Evolutionary conservation across 805 yeast species (phyloP).

Genomic region (Yarrowia sp.): DNA sequence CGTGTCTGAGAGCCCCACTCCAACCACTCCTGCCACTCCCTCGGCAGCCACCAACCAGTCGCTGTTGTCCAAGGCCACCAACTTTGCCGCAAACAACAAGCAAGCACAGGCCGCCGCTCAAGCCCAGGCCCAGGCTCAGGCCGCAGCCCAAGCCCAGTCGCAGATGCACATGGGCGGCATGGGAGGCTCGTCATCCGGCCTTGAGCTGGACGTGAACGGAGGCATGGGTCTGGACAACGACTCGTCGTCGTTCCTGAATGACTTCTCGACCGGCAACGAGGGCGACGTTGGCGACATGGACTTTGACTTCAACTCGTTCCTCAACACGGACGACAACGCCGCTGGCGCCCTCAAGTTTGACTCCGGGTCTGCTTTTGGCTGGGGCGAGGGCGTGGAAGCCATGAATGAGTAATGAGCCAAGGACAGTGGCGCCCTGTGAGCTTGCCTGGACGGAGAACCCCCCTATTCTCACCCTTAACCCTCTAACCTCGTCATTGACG

Average conservation of each 20-base stretch:
- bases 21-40: slow-evolving; percentile 38
- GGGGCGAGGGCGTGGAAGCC: slow-evolving; percentile 43
- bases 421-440: slow-evolving; percentile 30
- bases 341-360: slow-evolving; percentile 41
- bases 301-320: slow-evolving; percentile 56
- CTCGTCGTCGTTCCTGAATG: slow-evolving; percentile 48
- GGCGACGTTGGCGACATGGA: slow-evolving; percentile 48
- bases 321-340: slow-evolving; percentile 53
- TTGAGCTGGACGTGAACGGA: slow-evolving; percentile 37
- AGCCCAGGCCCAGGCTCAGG: slow-evolving; percentile 34
- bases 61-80: slow-evolving; percentile 26
- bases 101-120: slow-evolving; percentile 33
- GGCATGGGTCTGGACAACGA: slow-evolving; percentile 51
- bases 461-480: too few species aligned
- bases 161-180: slow-evolving; percentile 34
- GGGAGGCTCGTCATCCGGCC: slow-evolving; percentile 32
- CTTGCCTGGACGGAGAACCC: slow-evolving; percentile 1
- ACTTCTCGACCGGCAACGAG: slow-evolving; percentile 47
- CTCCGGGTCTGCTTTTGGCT: slow-evolving; percentile 39
- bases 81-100: slow-evolving; percentile 34
- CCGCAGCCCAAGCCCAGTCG: slow-evolving; percentile 33
- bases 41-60: slow-evolving; percentile 30
- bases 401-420: slow-evolving; percentile 21
- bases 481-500: slow-evolving; percentile 33
- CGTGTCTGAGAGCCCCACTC: slow-evolving; percentile 36